Conservation (phyloP, 495 filamentous ascomycete species). For the Oidiodendron maius region DNA sequence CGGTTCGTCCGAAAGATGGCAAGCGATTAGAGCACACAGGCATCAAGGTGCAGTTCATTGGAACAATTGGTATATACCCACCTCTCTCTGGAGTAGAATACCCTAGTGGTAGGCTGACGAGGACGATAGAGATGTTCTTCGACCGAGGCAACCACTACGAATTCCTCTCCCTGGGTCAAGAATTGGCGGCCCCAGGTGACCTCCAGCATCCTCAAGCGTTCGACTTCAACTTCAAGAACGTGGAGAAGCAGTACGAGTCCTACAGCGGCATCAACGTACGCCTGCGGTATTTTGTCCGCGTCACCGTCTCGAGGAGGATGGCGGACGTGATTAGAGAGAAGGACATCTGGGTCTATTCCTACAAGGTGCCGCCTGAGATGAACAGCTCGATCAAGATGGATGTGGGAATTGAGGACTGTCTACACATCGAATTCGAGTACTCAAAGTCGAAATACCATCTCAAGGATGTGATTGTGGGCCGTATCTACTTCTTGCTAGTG, state of each 20-base stretch:
- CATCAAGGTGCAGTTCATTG: conserved; percentile 99
- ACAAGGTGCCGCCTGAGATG: conserved; percentile 96
- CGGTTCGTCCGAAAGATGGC: conserved; percentile 94
- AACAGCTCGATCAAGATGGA: conserved; percentile 99
- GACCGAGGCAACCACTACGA: conserved; percentile 99
- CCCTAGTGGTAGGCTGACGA: neutral
- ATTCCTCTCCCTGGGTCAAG: conserved; percentile 92
- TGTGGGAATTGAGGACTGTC: conserved; percentile 97
- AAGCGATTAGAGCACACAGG: conserved; percentile 97
- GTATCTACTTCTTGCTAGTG: conserved; percentile 98
- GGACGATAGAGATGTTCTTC: conserved; percentile 87
- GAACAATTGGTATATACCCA: conserved; percentile 71
- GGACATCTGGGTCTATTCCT: conserved; percentile 99
- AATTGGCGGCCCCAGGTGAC: conserved; percentile 93
- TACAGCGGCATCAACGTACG: conserved; percentile 99
- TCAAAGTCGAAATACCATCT: conserved; percentile 98
- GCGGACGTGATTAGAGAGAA: conserved; percentile 97
- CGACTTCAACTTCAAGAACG: conserved; percentile 99
- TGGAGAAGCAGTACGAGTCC: conserved; percentile 99
- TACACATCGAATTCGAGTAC: conserved; percentile 99
- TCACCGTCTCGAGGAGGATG: conserved; percentile 95
- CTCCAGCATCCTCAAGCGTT: conserved; percentile 98
- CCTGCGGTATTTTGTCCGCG: conserved; percentile 95
- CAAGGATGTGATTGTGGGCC: conserved; percentile 98
- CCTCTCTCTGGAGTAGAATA: neutral